phyloP scores from a whole-genome alignment of 495 filamentous ascomycete genomes.

The Hypoxylon fuscum region DNA sequence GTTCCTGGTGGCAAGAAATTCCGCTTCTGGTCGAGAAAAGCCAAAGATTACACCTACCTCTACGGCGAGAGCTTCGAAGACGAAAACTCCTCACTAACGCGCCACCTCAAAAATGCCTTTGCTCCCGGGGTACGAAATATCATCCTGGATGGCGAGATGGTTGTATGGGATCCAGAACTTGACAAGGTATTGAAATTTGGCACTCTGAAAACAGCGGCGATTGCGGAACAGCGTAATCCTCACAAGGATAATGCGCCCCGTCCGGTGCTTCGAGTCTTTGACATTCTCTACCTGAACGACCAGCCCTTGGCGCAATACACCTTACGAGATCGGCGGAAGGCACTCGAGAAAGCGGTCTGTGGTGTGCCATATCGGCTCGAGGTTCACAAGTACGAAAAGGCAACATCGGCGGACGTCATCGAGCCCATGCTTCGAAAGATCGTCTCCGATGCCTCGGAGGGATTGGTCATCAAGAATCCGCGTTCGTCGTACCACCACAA shows the following conservation, averaged over 20 bases:
- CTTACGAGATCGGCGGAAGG: conserved; percentile 80
- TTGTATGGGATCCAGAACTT: conserved; percentile 93
- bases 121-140: conserved; percentile 77
- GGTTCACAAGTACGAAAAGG: conserved; percentile 77
- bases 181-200: conserved; percentile 90
- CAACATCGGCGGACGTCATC: conserved; percentile 72
- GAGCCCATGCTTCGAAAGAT: conserved; percentile 82
- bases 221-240: conserved; percentile 82
- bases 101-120: conserved; percentile 83
- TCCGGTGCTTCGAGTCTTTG: conserved; percentile 87
- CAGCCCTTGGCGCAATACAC: conserved; percentile 80
- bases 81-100: conserved; percentile 78
- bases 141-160: conserved; percentile 97
- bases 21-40: conserved; percentile 93
- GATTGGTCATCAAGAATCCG: conserved; percentile 94
- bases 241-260: conserved; percentile 71
- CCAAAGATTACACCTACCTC: conserved; percentile 95
- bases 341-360: conserved; percentile 71
- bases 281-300: conserved; percentile 90
- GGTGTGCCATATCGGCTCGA: conserved; percentile 80
- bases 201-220: conserved; percentile 89
- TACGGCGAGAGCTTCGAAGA: conserved; percentile 84
- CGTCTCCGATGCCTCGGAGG: conserved; percentile 88
- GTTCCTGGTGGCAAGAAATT: conserved; percentile 77
- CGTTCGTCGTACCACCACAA: conserved; percentile 86